Conservation (phyloP, 176 grass and related monocot genomes). For the Dendrocalamus sinicus region DNA sequence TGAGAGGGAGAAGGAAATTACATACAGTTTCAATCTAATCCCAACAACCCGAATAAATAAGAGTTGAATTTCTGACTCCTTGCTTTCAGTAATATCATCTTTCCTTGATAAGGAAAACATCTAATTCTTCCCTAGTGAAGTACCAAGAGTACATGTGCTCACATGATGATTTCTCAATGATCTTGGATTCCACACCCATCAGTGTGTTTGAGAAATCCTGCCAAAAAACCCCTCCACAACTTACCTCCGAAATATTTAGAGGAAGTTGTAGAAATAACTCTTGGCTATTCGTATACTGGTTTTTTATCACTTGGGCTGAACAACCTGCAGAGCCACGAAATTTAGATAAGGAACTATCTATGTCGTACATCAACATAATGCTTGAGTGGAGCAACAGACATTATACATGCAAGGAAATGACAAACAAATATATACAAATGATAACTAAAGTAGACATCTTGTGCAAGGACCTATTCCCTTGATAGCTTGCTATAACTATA, state of each 20-base stretch:
- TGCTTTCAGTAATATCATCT: no score
- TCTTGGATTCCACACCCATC: slow-evolving; percentile 39
- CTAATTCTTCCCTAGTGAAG: slow-evolving; percentile 55
- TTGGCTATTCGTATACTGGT: not conserved
- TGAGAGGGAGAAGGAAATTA: no score
- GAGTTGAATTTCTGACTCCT: no score
- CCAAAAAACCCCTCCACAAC: slow-evolving; percentile 16
- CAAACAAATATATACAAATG: no score
- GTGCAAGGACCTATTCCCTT: no score
- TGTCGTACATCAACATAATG: not conserved
- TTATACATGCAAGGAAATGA: not conserved
- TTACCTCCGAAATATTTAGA: slow-evolving; percentile 14
- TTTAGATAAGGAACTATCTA: slow-evolving; percentile 9
- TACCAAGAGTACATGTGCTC: slow-evolving; percentile 63
- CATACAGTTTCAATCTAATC: no score
- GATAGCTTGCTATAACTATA: not conserved
- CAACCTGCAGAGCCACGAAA: slow-evolving; percentile 20
- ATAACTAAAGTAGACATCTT: no score
- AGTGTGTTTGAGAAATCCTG: slow-evolving; percentile 36
- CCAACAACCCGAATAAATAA: no score
- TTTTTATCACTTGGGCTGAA: not conserved
- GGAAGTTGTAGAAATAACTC: not conserved
- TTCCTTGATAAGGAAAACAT: no score
- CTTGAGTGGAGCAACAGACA: slow-evolving; percentile 9
- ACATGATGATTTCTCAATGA: slow-evolving; percentile 26